Percentiles rank a stretch among this genome's conserved stretches.
phyloP scores from a whole-genome alignment of 352 stramenopile species.

The Phytophthora megakarya region DNA sequence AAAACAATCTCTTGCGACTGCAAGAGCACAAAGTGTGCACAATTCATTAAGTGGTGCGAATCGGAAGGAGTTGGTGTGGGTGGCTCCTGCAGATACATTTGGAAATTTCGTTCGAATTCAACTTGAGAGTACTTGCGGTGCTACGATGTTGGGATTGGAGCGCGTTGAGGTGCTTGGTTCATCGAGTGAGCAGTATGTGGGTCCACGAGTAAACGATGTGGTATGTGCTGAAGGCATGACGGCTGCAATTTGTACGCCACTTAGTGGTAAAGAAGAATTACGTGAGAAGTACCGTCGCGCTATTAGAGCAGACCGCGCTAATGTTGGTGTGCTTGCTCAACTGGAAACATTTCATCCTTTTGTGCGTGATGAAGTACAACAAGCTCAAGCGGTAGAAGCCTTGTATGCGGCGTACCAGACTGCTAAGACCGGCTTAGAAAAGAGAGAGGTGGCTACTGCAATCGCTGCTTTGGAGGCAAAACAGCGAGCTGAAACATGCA shows the following conservation, averaged over 20 bases:
- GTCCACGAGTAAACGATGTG: conserved; percentile 61
- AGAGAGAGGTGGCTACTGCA: conserved; percentile 29
- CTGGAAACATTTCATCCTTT: conserved; percentile 74
- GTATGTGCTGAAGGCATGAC: conserved; percentile 61
- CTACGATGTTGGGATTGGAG: conserved; percentile 53
- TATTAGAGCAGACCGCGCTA: conserved; percentile 53
- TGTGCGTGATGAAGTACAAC: conserved; percentile 28
- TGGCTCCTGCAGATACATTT: conserved; percentile 55
- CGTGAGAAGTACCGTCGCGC: conserved; percentile 63
- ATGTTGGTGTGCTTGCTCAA: conserved; percentile 56
- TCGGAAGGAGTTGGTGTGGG: conserved; percentile 47
- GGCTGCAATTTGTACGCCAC: conserved; percentile 55
- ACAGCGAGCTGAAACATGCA: conserved; percentile 21
- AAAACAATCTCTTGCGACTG: conserved; percentile 61
- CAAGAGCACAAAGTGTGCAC: conserved; percentile 58
- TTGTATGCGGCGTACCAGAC: conserved; percentile 21
- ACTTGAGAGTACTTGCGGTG: conserved; percentile 45
- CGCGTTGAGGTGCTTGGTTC: conserved; percentile 57
- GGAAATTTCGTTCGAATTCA: conserved; percentile 69
- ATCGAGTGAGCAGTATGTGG: conserved; percentile 49
- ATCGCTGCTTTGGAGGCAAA: conserved; percentile 31
- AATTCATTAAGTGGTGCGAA: conserved; percentile 40
- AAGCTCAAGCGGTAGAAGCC: conserved; percentile 16
- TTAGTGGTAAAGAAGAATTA: conserved; percentile 43
- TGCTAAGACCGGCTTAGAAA: conserved; percentile 27